Conservation (phyloP, 768 basidiomycete genomes). For the Serendipita indica region DNA sequence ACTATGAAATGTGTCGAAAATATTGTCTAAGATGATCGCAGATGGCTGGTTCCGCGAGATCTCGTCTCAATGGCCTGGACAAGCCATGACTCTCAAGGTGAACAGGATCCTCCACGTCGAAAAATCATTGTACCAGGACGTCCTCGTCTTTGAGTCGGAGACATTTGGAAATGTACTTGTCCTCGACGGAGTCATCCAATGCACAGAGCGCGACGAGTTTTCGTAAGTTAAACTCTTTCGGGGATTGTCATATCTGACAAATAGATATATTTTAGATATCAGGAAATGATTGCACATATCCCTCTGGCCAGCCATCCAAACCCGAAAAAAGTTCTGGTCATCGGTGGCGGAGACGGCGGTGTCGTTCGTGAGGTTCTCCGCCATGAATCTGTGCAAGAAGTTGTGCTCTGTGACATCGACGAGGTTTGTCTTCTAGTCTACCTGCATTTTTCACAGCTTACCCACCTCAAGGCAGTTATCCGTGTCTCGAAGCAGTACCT, state of each 20-base stretch:
- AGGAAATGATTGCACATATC: constrained; percentile 97
- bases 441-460: background rate
- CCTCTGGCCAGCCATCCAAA: constrained; percentile 94
- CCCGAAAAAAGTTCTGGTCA: constrained; percentile 89
- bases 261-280: constrained; percentile 44
- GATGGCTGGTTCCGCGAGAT: constrained; percentile 97
- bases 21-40: constrained; percentile 17
- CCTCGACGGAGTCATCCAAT: constrained; percentile 90
- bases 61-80: constrained; percentile 90
- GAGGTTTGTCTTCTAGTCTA: constrained; percentile 38
- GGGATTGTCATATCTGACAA: background rate
- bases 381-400: constrained; percentile 77
- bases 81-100: constrained; percentile 95
- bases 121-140: constrained; percentile 88
- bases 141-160: constrained; percentile 91
- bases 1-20: background rate
- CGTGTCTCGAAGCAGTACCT: constrained; percentile 88
- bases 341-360: constrained; percentile 96
- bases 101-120: constrained; percentile 89
- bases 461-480: constrained; percentile 56
- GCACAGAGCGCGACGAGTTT: constrained; percentile 97
- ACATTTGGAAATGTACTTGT: constrained; percentile 95
- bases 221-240: constrained; percentile 47
- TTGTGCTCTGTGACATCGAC: constrained; percentile 95
- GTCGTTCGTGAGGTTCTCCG: constrained; percentile 95